Conservation (phyloP, 331 rosid genomes). For the Malus hybrid region DNA sequence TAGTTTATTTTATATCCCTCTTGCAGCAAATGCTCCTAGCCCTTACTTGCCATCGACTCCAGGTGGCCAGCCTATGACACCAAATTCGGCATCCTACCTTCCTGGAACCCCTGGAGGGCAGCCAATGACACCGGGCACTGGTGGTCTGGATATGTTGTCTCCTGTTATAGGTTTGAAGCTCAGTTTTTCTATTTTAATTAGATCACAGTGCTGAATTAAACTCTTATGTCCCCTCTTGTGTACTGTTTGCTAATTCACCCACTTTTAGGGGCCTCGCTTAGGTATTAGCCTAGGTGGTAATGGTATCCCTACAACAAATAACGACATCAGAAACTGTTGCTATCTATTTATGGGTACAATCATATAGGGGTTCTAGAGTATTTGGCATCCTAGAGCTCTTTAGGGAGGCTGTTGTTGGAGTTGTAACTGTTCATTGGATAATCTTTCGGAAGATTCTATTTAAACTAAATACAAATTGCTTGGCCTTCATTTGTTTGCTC, state of each 20-base stretch:
- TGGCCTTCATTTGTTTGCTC: neutral
- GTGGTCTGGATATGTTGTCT: slow-evolving; percentile 93
- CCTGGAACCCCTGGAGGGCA: slow-evolving; percentile 99
- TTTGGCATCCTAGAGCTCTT: neutral
- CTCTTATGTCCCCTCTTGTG: neutral
- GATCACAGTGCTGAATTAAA: neutral
- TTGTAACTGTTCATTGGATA: neutral
- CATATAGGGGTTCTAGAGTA: neutral
- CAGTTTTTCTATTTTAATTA: neutral
- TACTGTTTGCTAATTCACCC: neutral
- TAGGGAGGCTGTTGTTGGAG: neutral
- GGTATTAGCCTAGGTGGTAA: neutral
- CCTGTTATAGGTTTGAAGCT: slow-evolving; percentile 66
- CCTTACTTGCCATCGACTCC: slow-evolving; percentile 99
- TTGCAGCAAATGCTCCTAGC: slow-evolving; percentile 95
- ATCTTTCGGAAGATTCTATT: neutral
- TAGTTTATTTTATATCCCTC: neutral
- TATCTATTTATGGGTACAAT: no score
- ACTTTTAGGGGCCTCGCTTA: neutral
- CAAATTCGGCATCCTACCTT: slow-evolving; percentile 90
- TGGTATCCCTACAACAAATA: neutral
- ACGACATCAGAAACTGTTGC: neutral
- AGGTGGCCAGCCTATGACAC: slow-evolving; percentile 99
- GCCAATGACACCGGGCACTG: slow-evolving; percentile 99
- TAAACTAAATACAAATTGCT: neutral